These are phyloP conservation scores for Fraxinus angustifolia DNA, from an alignment of 305 asterid genomes.

Conservation along the genomic window DNA sequence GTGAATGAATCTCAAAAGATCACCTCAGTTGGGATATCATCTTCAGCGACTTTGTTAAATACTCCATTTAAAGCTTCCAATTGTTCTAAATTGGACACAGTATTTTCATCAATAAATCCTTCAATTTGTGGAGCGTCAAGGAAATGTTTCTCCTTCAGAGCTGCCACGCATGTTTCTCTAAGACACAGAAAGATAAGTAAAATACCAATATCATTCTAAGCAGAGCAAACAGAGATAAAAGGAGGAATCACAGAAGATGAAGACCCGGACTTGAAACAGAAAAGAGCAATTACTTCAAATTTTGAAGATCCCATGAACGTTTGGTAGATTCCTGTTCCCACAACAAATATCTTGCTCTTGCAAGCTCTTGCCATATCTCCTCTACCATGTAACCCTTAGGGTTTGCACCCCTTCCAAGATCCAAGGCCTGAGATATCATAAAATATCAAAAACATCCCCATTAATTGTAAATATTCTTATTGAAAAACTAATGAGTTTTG, in stretches of 20 bases:
- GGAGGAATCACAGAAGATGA: neutral
- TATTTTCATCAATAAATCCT: conserved; percentile 55
- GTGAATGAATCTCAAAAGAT: conserved; percentile 14
- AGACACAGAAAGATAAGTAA: conserved; percentile 16
- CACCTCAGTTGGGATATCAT: conserved; percentile 66
- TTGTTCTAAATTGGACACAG: conserved; percentile 32
- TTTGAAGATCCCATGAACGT: conserved; percentile 74
- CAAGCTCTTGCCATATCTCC: conserved; percentile 83
- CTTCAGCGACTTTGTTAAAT: conserved; percentile 60
- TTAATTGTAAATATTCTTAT: conserved; percentile 9
- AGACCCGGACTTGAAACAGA: neutral
- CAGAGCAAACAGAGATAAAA: neutral
- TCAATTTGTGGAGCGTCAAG: conserved; percentile 37
- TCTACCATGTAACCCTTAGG: conserved; percentile 80
- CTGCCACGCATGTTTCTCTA: conserved; percentile 72
- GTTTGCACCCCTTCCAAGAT: conserved; percentile 65
- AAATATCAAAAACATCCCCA: conserved; percentile 1
- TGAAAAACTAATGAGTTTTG: conserved; percentile 10
- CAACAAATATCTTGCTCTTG: neutral
- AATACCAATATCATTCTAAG: conserved; percentile 1
- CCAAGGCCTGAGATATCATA: conserved; percentile 59
- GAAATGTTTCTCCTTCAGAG: conserved; percentile 59
- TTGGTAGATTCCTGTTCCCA: conserved; percentile 74
- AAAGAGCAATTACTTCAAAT: conserved; percentile 45
- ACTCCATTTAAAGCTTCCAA: conserved; percentile 49